Evolutionary conservation across 768 basidiomycete genomes (phyloP), one percentile per base, ranked within the genome.

Genomic region (Lactifluus piperatus): DNA sequence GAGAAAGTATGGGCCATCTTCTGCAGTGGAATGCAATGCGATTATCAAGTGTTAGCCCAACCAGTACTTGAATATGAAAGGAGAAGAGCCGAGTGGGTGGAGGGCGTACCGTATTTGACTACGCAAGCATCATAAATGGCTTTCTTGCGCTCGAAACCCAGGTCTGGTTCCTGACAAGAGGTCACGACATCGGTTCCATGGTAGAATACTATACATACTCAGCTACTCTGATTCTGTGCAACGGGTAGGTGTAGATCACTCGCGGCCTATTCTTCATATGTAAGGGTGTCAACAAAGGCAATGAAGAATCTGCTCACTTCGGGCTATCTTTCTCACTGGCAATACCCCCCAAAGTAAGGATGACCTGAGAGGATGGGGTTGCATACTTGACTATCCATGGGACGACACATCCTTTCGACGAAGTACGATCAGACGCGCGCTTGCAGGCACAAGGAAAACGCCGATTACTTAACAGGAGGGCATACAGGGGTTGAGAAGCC

Each of bases 201-300:
- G 11, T 24, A 24, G 22, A 16, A 36, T 11, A 30, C 18, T 7
- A n/a, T 14, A 73, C 82, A 72, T 59, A 86, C 84, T 24, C 79
- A 73, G 20, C 91, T 91, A 5, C 83, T 85, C 5, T 90, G 91
- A 69, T 93, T 93, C 72, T 93, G 89, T 27, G 88, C 88, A n/a
- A 88, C 77, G 0, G 89, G 87, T 13, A 90, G 4, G 82, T 86
- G 68, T 89, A 89, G 70, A 89, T 76, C 30, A 88, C 79, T 65
- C 79, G 84, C 39, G 86, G 86, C 37, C 85, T 86, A n/a, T 8
- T 39, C 2, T 36, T 27, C 24, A n/a, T 8, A 7, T 36, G 24
- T 59, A 22, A 58, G 36, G n/a, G 29, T 51, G 37, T 18, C 6
- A 24, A 37, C 4, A n/a, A 20, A 0, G 11, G 16, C 5, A 30